Evolutionary conservation across 1,284 basidiomycete species (phyloP).

Genomic region (Schizophyllum commune): DNA sequence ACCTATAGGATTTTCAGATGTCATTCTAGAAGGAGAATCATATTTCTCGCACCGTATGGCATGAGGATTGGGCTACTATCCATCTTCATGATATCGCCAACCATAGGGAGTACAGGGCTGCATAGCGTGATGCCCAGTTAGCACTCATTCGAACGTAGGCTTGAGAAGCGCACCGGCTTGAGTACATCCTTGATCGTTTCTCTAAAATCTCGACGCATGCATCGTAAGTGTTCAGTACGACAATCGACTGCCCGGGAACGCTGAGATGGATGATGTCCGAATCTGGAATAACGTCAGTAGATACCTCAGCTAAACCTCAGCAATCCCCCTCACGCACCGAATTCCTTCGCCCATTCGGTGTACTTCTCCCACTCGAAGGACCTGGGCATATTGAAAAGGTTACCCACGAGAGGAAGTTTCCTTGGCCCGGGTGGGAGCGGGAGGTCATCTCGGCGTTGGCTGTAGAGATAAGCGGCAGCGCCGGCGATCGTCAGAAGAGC

Average conservation of each 20-base stretch:
- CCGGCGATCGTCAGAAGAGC: too few species aligned
- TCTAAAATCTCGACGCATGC: conserved; percentile 2
- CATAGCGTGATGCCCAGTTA: too few species aligned
- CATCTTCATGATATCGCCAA: too few species aligned
- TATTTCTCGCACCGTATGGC: too few species aligned
- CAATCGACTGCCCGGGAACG: conserved; percentile 1
- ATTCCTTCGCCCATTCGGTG: conserved; percentile 13
- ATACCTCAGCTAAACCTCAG: neutral
- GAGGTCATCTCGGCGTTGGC: too few species aligned
- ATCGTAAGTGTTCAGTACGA: conserved; percentile 2
- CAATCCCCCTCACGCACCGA: conserved; percentile 1
- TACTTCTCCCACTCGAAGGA: conserved; percentile 13
- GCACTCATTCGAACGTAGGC: too few species aligned
- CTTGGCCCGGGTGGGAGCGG: conserved; percentile 16
- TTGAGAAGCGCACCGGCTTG: too few species aligned
- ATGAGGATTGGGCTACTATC: too few species aligned
- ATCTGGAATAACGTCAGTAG: neutral
- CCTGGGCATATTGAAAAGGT: conserved; percentile 14
- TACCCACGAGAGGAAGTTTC: conserved; percentile 14
- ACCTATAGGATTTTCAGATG: too few species aligned
- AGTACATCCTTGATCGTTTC: conserved; percentile 4
- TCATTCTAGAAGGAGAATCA: too few species aligned
- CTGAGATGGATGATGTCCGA: conserved; percentile 9
- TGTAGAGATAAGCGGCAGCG: too few species aligned
- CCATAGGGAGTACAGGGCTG: too few species aligned